A percentile compares a stretch with the other conserved stretches of the same genome.
Conservation (phyloP, 1,284 basidiomycete species). For the Tilletia walkeri region DNA sequence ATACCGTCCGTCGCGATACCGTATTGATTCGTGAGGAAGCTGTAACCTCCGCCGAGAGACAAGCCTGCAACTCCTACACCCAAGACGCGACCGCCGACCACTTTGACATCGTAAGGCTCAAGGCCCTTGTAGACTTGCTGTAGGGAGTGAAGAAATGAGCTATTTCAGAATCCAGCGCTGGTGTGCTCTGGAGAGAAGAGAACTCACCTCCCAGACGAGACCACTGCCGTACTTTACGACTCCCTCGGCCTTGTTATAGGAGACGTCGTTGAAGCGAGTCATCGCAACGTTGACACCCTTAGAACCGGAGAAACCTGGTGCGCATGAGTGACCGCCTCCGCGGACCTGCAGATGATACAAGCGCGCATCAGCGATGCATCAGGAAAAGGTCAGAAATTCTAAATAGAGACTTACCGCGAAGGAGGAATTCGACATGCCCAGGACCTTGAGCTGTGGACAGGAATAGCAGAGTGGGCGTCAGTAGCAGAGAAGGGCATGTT, state of each 20-base stretch:
- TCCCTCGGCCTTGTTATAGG: slow-evolving; percentile 57
- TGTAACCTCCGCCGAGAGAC: slow-evolving; percentile 29
- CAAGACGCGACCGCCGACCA: slow-evolving; percentile 62
- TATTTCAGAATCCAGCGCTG: too few species aligned
- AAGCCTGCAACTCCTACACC: slow-evolving; percentile 46
- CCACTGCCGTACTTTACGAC: slow-evolving; percentile 62
- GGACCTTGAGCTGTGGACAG: slow-evolving; percentile 22
- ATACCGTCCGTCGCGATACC: not conserved
- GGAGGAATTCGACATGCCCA: slow-evolving; percentile 8
- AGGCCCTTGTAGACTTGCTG: slow-evolving; percentile 62
- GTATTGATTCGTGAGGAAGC: slow-evolving; percentile 26
- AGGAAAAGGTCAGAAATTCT: not conserved
- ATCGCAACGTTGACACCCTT: slow-evolving; percentile 64
- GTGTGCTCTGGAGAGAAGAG: too few species aligned
- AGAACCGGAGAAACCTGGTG: slow-evolving; percentile 64
- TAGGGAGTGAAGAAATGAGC: too few species aligned
- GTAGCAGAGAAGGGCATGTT: not conserved
- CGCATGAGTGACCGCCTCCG: slow-evolving; percentile 62
- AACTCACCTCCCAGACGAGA: slow-evolving; percentile 60
- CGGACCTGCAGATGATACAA: slow-evolving; percentile 56
- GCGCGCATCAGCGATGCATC: not conserved
- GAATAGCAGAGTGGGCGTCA: not conserved
- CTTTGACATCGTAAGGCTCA: slow-evolving; percentile 59
- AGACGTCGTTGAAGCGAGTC: slow-evolving; percentile 61
- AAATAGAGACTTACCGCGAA: not conserved